Percentiles rank a stretch among this genome's conserved stretches.
These are phyloP conservation scores for Candida glaebosa DNA, from an alignment of 805 yeast species.

Conservation along the genomic window DNA sequence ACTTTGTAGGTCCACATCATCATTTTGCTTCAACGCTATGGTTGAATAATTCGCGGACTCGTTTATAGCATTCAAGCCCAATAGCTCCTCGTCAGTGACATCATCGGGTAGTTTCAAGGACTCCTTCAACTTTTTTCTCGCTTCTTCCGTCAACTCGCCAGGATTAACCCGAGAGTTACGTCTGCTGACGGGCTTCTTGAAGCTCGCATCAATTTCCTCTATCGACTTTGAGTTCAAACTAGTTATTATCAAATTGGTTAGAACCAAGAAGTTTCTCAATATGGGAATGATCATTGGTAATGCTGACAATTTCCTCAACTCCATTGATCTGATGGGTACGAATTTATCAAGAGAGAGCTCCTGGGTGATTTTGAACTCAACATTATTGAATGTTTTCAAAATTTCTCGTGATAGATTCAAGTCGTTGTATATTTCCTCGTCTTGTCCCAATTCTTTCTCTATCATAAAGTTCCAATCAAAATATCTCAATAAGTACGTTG, in stretches of 20 bases:
- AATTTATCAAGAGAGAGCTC: slow-evolving; percentile 16
- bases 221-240: background rate
- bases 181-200: slow-evolving; percentile 5
- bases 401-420: slow-evolving; percentile 4
- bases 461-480: slow-evolving; percentile 16
- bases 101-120: slow-evolving; percentile 33
- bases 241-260: slow-evolving; percentile 18
- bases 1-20: slow-evolving; percentile 19
- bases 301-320: slow-evolving; percentile 21
- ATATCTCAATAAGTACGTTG: slow-evolving; percentile 27
- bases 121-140: slow-evolving; percentile 28
- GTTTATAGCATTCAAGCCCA: slow-evolving; percentile 29
- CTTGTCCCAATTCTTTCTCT: background rate
- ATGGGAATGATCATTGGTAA: slow-evolving; percentile 24
- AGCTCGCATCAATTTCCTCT: slow-evolving; percentile 5
- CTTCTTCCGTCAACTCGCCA: slow-evolving; percentile 16
- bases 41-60: slow-evolving; percentile 19
- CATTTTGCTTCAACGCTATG: slow-evolving; percentile 13
- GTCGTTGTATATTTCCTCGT: background rate
- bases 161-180: slow-evolving; percentile 10
- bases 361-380: slow-evolving; percentile 8
- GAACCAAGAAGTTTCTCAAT: slow-evolving; percentile 28
- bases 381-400: slow-evolving; percentile 1
- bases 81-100: slow-evolving; percentile 37
- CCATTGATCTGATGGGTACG: slow-evolving; percentile 19